Conservation (phyloP, 768 basidiomycete species). For the Crepidotus variabilis region DNA sequence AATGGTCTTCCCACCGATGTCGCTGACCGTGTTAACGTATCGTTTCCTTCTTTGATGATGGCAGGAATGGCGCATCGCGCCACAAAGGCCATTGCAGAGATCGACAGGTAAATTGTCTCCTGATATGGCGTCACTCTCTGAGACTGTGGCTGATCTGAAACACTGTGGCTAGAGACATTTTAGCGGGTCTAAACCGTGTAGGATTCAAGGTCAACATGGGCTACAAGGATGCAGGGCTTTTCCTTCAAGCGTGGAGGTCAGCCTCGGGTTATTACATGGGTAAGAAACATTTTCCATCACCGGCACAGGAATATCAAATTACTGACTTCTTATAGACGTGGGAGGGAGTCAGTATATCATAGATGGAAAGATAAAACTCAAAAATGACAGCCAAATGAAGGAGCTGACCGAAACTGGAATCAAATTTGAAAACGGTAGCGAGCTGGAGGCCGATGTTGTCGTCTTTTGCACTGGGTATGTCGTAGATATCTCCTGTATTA, state of each 20-base stretch:
- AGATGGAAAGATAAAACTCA: slow-evolving; percentile 69
- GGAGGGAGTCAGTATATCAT: slow-evolving; percentile 59
- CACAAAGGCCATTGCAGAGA: not conserved
- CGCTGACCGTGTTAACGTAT: not conserved
- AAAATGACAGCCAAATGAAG: slow-evolving; percentile 51
- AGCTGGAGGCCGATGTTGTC: slow-evolving; percentile 49
- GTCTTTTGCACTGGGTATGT: slow-evolving; percentile 57
- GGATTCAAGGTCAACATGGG: slow-evolving; percentile 46
- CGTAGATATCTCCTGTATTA: not conserved
- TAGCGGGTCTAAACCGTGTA: slow-evolving; percentile 35
- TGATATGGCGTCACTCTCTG: not conserved
- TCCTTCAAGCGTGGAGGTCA: slow-evolving; percentile 25
- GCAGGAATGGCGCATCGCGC: not conserved
- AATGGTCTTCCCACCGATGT: slow-evolving; percentile 41
- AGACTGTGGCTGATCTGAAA: not conserved
- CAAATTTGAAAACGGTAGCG: slow-evolving; percentile 45
- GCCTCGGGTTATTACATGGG: slow-evolving; percentile 38
- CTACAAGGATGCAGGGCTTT: slow-evolving; percentile 32
- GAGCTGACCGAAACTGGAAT: slow-evolving; percentile 41
- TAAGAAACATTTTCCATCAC: slow-evolving; percentile 7
- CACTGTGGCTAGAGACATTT: slow-evolving; percentile 20
- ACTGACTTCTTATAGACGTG: slow-evolving; percentile 34
- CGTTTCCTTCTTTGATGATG: slow-evolving; percentile 4
- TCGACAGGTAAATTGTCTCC: not conserved
- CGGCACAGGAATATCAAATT: not conserved